Evolutionary conservation across 148 eudicot genomes (phyloP), one percentile per base, ranked within the genome.

Genomic region (Rhododendron vialii): DNA sequence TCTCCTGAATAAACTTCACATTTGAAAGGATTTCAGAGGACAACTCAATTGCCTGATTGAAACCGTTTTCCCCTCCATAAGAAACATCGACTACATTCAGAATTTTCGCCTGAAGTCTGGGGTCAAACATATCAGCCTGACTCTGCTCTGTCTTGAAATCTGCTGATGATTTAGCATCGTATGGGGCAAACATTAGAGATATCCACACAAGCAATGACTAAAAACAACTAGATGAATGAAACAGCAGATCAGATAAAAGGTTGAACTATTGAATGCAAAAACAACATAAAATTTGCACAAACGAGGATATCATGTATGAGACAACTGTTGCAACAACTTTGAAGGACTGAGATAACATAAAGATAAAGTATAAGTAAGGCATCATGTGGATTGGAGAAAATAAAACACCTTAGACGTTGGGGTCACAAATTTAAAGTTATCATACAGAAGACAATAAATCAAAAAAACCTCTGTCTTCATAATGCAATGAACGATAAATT

Each of bases 1-100:
- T 87, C 67, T 87, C 89, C 63, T 87, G 86, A 20, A 87, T 87
- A 84, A 87, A 87, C 75, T 87, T 87, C 47, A 87, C 89, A 84
- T 84, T 87, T 43, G 84, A 48, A 28, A 87, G 77, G 20, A 87
- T 87, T 73, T 87, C 89, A 0, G 89, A 20, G 10, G 89, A 87
- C 80, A 87, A 74, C 86, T 87, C 86, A 55, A 87, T 80, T 24
- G 87, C 86, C 81, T 87, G 89, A 69, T 87, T 87, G 81, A 87
- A 87, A 26, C 86, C 89, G 48, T 84, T 87, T 84, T 87, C 89
- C 30, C 89, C 89, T 15, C 87, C 89, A 43, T 87, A 87, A 26
- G 89, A 87, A 84, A 87, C 86, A 71, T 87, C 89, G 6, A 80
- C 89, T 4, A 87, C 84, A 30, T 87, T 84, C 75, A 87, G 61